Evolutionary conservation across 371 early-diverging fungal species (phyloP).

Genomic region (Mortierella sp.): DNA sequence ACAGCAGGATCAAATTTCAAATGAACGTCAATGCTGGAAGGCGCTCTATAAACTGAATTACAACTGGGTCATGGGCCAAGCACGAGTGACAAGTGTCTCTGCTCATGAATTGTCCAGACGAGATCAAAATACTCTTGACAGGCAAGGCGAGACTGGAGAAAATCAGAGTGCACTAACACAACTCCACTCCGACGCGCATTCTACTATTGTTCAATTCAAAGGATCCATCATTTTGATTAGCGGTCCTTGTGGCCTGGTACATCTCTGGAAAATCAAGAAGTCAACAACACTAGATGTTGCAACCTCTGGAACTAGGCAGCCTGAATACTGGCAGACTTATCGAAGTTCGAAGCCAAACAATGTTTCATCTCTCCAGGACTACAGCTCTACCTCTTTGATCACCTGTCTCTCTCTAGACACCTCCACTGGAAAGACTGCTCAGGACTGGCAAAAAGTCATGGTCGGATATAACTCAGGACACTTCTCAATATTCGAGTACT

Average conservation of each 20-base stretch:
- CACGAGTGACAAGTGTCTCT: constrained; percentile 27
- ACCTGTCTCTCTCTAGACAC: constrained; percentile 28
- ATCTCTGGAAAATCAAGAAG: constrained; percentile 36
- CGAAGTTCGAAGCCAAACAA: not conserved
- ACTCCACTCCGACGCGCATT: not conserved
- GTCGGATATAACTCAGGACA: constrained; percentile 45
- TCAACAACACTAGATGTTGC: not conserved
- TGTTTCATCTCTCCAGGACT: not conserved
- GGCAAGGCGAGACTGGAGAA: not conserved
- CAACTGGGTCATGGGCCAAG: constrained; percentile 53
- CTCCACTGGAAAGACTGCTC: not conserved
- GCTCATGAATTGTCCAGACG: constrained; percentile 12
- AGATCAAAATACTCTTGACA: constrained; percentile 13
- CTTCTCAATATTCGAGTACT: constrained; percentile 41
- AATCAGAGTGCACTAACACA: not conserved
- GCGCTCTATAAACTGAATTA: constrained; percentile 24
- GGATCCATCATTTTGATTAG: constrained; percentile 32
- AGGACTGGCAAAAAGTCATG: constrained; percentile 41
- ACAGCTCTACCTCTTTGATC: constrained; percentile 10
- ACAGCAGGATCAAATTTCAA: not conserved
- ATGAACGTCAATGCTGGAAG: constrained; percentile 23
- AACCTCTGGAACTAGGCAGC: not conserved
- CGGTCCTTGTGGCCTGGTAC: constrained; percentile 23
- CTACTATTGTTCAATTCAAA: constrained; percentile 34
- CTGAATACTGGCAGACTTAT: constrained; percentile 41